Conservation (phyloP, 192 early-diverging fungal genomes). For the Neocallimastix lanati region DNA sequence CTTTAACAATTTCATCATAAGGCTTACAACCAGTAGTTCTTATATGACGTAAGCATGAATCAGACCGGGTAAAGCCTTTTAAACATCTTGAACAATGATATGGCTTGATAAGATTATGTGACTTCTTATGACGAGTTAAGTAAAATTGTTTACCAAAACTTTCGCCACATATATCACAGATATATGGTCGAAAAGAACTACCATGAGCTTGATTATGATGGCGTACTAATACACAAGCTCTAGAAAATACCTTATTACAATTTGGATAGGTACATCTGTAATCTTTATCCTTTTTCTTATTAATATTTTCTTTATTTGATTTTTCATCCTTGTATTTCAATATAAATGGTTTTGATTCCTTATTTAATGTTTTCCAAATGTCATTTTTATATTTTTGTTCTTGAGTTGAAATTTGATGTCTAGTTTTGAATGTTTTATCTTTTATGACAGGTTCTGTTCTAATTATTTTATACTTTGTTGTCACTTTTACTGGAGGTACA, state of each 20-base stretch:
- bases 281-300: not conserved
- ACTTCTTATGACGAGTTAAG: not conserved
- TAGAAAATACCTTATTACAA: not conserved
- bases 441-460: not conserved
- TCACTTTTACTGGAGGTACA: not conserved
- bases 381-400: not conserved
- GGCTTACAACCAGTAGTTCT: not conserved
- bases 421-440: not conserved
- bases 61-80: not conserved
- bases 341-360: not conserved
- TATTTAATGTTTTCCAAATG: not conserved
- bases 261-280: not conserved
- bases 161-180: not conserved
- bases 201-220: not conserved
- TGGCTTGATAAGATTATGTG: not conserved
- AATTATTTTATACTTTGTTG: not conserved
- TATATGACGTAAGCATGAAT: not conserved
- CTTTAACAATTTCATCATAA: not conserved
- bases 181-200: not conserved
- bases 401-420: not conserved
- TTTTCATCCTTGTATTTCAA: not conserved
- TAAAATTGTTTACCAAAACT: not conserved
- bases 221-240: not conserved
- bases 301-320: not conserved
- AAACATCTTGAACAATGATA: not conserved